Evolutionary conservation across 2,329 filamentous ascomycete genomes (phyloP), one percentile per base, ranked within the genome.

Genomic region (Blastomyces parvus): DNA sequence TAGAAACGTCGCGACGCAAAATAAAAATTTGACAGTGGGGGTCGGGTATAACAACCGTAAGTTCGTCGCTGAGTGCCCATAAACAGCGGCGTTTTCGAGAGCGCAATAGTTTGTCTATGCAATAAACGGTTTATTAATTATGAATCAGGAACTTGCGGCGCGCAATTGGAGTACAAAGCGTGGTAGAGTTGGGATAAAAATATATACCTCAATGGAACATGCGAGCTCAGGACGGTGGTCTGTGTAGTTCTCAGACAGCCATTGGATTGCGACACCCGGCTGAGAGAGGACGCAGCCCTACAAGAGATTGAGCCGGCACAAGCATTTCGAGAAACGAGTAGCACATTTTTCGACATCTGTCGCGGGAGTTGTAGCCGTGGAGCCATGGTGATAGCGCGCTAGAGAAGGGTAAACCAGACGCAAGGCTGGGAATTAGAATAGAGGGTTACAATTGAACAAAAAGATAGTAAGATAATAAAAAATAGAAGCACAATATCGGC

Each of bases 351-450:
- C 63, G 71, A 70, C 63, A 69, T 69, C 64, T 69, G 69, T 68
- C 71, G 74, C 61, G 69, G 66, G 55, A 77, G 65, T 62, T 75
- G 72, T 67, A 77, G 70, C 66, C 76, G 74, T 72, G 73, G 72
- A 70, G 74, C 72, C 76, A 78, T 78, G 65, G 61, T 72, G 60
- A 69, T 58, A 17, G 30, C 17, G 44, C 17, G 33, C 33, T 36
- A 36, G 64, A 19, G 19, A 9, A 57, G 36, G 4, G 36, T 14
- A 19, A 17, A 27, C 11, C 19, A 42, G 9, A 42, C 30, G 8
- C n/a, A 22, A 55, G 36, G 55, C 17, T 38, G 48, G 30, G 19
- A 11, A 62, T n/a, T 42, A 33, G 33, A 25, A 53, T 22, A 33
- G 27, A 48, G 25, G 59, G 42, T 27, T 17, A 46, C 14, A 19